A percentile compares a stretch with the other conserved stretches of the same genome.
phyloP scores from a whole-genome alignment of 139 green algal genomes.

The Chlamydomonas schloesseri region DNA sequence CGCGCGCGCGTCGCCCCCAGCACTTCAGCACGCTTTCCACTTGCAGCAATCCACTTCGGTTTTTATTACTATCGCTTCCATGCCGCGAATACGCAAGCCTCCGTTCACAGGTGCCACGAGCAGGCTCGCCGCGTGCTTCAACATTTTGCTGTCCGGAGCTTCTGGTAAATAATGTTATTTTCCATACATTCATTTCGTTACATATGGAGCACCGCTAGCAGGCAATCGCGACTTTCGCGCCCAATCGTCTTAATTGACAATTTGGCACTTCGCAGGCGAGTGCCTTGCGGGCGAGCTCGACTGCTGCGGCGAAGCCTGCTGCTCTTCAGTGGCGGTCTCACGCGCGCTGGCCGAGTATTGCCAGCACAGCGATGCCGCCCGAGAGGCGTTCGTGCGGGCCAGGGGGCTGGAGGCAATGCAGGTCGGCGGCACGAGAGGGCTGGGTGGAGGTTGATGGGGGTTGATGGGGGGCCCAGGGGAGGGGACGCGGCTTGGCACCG shows the following conservation, averaged over 20 bases:
- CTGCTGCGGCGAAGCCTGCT: conserved; percentile 39
- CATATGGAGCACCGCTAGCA: too few species aligned
- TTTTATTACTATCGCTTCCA: too few species aligned
- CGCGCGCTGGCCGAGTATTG: conserved; percentile 28
- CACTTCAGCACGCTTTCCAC: too few species aligned
- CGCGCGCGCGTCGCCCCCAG: too few species aligned
- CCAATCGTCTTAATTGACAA: too few species aligned
- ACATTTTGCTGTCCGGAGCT: background rate
- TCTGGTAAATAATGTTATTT: background rate
- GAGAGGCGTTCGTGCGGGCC: conserved; percentile 4
- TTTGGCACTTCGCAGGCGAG: conserved; percentile 27
- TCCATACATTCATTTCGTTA: too few species aligned
- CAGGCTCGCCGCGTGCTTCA: conserved; percentile 5
- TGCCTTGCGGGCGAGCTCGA: conserved; percentile 33
- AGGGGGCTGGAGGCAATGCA: conserved; percentile 29
- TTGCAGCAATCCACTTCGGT: too few species aligned
- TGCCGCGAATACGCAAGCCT: conserved; percentile 34
- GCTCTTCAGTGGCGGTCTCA: conserved; percentile 1
- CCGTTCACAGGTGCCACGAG: background rate
- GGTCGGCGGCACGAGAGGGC: too few species aligned
- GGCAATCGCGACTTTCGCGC: too few species aligned
- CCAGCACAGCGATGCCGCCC: conserved; percentile 15
- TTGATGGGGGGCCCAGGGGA: too few species aligned
- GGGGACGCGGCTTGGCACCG: too few species aligned
- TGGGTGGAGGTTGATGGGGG: too few species aligned